Conservation (phyloP, 352 stramenopile genomes). For the Blastocystis sp. region DNA sequence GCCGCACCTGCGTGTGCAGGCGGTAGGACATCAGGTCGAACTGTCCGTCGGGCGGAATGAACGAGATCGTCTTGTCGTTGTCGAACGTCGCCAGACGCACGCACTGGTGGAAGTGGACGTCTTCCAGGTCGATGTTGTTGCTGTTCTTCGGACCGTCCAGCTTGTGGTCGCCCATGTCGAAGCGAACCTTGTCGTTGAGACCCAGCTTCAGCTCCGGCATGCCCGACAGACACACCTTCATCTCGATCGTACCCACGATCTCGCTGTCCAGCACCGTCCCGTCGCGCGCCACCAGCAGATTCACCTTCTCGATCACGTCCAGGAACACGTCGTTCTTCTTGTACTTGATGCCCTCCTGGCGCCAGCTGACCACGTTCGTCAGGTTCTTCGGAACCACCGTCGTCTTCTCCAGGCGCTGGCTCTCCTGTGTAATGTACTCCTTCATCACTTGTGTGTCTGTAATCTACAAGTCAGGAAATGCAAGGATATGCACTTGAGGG, state of each 20-base stretch:
- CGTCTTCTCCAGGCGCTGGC: constrained; percentile 78
- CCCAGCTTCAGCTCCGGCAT: constrained; percentile 96
- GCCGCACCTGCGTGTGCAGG: constrained; percentile 93
- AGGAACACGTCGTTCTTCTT: constrained; percentile 99
- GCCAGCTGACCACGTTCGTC: constrained; percentile 91
- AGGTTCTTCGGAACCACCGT: constrained; percentile 48
- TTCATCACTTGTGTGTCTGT: constrained; percentile 72
- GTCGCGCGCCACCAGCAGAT: constrained; percentile 64
- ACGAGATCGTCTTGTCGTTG: constrained; percentile 96
- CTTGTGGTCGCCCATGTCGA: constrained; percentile 81
- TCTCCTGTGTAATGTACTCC: constrained; percentile 90
- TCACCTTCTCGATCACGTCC: constrained; percentile 96
- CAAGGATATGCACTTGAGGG: constrained; percentile 71
- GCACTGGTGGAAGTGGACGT: constrained; percentile 99
- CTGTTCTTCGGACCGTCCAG: constrained; percentile 72
- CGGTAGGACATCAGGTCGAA: constrained; percentile 95
- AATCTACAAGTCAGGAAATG: constrained; percentile 53
- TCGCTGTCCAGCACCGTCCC: constrained; percentile 92
- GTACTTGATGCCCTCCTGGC: constrained; percentile 95
- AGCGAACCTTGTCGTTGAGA: constrained; percentile 98
- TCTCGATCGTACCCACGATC: constrained; percentile 88
- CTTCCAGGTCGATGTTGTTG: constrained; percentile 83
- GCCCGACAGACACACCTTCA: constrained; percentile 85
- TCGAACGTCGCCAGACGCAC: constrained; percentile 95
- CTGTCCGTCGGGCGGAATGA: constrained; percentile 98